These are phyloP conservation scores for Sporothrix brasiliensis DNA, from an alignment of 2,329 filamentous ascomycete species.

Conservation along the genomic window DNA sequence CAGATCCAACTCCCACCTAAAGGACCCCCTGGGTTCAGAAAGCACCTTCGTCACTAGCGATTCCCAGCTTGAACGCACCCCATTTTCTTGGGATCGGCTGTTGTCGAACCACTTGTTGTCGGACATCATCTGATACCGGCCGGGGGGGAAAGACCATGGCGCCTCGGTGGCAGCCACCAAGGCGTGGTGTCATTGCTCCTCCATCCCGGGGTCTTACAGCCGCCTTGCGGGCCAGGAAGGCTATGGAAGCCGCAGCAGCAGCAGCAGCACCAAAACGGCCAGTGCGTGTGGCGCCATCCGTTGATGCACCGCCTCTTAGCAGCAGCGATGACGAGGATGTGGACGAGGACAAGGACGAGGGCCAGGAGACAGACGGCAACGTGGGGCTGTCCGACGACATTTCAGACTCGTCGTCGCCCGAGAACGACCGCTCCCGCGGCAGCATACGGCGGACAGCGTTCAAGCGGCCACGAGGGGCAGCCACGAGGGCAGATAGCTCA, in stretches of 20 bases:
- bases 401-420: constrained; percentile 28
- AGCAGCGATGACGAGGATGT: constrained; percentile 32
- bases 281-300: constrained; percentile 23
- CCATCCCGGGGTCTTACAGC: neutral
- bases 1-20: too few relatives aligned
- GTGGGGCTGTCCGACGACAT: neutral
- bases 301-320: constrained; percentile 35
- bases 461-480: neutral
- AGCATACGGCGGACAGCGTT: constrained; percentile 31
- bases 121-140: too few relatives aligned
- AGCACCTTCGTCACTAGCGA: neutral
- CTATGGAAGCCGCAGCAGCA: neutral
- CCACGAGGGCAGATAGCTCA: neutral
- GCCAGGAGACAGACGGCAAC: neutral
- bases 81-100: too few relatives aligned
- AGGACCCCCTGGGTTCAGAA: neutral
- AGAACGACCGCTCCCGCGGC: constrained; percentile 24
- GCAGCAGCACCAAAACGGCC: neutral
- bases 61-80: neutral
- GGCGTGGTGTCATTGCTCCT: neutral
- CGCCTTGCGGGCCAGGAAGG: neutral
- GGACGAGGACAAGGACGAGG: neutral
- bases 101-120: neutral
- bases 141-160: neutral
- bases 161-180: neutral